These are phyloP conservation scores for Claviceps sp. DNA, from an alignment of 2,329 filamentous ascomycete genomes.

Conservation along the genomic window DNA sequence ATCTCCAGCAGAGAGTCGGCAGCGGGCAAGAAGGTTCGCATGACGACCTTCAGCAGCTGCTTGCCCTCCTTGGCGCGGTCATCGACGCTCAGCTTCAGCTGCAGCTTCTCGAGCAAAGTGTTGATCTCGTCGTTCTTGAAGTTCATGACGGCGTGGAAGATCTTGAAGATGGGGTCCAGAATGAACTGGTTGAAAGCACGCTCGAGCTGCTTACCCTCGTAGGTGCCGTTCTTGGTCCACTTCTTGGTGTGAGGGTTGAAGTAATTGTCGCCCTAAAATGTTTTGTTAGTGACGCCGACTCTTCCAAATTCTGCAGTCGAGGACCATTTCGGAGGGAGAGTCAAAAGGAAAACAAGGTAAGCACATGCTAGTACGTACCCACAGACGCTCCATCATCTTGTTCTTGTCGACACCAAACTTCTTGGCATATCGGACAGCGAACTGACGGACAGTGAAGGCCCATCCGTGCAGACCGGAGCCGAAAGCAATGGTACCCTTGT, in stretches of 20 bases:
- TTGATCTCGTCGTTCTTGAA: conserved; percentile 90
- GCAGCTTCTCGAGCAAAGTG: conserved; percentile 79
- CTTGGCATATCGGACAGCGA: conserved; percentile 92
- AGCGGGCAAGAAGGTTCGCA: conserved; percentile 97
- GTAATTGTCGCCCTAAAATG: conserved; percentile 72
- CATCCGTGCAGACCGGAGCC: conserved; percentile 99
- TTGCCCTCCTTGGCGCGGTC: conserved; percentile 96
- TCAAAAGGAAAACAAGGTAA: not conserved
- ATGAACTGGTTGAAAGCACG: conserved; percentile 99
- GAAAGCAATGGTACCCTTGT: conserved; percentile 96
- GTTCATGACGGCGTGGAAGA: conserved; percentile 94
- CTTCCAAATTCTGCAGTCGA: not conserved
- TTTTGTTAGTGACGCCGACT: conserved; percentile 9
- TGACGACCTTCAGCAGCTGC: conserved; percentile 92
- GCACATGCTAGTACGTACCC: conserved; percentile 42
- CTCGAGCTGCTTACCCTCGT: conserved; percentile 83
- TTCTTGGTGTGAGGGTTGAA: conserved; percentile 99
- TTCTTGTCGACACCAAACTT: conserved; percentile 99
- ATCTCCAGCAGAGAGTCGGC: conserved; percentile 98
- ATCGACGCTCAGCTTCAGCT: conserved; percentile 76
- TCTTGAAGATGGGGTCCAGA: conserved; percentile 98
- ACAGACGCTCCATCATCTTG: conserved; percentile 99
- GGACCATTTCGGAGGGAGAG: no score
- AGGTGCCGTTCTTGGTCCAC: conserved; percentile 79
- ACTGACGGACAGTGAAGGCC: conserved; percentile 98